Conservation (phyloP, 805 yeast genomes). For the Teunomyces kruisii region DNA sequence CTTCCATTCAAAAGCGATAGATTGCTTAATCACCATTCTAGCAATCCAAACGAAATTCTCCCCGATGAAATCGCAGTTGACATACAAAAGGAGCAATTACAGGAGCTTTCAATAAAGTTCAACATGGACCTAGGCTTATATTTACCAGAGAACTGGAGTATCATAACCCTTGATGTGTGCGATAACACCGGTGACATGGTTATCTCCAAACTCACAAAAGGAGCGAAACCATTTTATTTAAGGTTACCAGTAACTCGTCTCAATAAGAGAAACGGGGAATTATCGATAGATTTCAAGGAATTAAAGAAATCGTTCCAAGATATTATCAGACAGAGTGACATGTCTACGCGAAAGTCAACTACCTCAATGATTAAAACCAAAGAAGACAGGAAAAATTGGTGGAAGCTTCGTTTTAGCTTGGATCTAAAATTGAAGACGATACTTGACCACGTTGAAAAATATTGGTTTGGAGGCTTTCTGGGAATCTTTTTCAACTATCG, state of each 20-base stretch:
- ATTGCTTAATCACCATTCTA: slow-evolving; percentile 12
- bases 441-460: slow-evolving; percentile 55
- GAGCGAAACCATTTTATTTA: slow-evolving; percentile 43
- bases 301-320: slow-evolving; percentile 28
- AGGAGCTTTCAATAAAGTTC: slow-evolving; percentile 7
- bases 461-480: slow-evolving; percentile 78
- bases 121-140: slow-evolving; percentile 10
- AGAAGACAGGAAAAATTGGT: slow-evolving; percentile 72
- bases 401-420: slow-evolving; percentile 63
- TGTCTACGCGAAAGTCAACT: slow-evolving; percentile 53
- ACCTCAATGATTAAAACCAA: slow-evolving; percentile 54
- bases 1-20: slow-evolving; percentile 22
- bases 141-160: slow-evolving; percentile 52
- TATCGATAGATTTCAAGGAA: slow-evolving; percentile 37
- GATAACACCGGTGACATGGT: slow-evolving; percentile 57
- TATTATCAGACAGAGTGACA: slow-evolving; percentile 62
- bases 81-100: neutral
- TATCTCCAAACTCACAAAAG: slow-evolving; percentile 42
- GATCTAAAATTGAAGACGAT: slow-evolving; percentile 57
- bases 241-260: slow-evolving; percentile 51
- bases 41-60: slow-evolving; percentile 10
- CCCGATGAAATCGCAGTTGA: slow-evolving; percentile 6
- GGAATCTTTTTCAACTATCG: slow-evolving; percentile 52
- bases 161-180: slow-evolving; percentile 62
- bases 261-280: slow-evolving; percentile 37